Evolutionary conservation across 495 filamentous ascomycete genomes (phyloP).

Genomic region (Rusavskia elegans): DNA sequence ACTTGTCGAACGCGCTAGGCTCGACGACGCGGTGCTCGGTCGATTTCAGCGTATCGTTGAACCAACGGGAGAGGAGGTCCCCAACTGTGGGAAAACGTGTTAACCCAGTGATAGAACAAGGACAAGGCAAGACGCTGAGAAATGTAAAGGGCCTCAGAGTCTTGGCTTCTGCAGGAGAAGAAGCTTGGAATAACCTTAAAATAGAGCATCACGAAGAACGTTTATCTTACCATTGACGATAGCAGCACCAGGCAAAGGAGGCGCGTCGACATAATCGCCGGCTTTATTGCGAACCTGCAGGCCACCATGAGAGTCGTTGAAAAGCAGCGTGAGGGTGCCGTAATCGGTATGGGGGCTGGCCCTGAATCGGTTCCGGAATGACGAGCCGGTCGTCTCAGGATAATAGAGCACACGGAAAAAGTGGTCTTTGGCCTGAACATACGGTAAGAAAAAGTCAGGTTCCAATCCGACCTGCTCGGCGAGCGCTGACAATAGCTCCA

Average conservation of each 20-base stretch:
- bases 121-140: background rate
- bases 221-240: constrained; percentile 23
- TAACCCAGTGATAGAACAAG: background rate
- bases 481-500: constrained; percentile 12
- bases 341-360: constrained; percentile 26
- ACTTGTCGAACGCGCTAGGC: constrained; percentile 11
- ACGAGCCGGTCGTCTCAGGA: background rate
- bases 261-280: background rate
- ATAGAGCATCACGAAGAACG: background rate
- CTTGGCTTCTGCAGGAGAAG: background rate
- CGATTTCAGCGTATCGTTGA: constrained; percentile 24
- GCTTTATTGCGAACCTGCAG: constrained; percentile 9
- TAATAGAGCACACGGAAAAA: background rate
- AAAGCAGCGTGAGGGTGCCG: constrained; percentile 33
- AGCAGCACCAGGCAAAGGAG: constrained; percentile 18
- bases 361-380: background rate
- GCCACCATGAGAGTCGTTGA: constrained; percentile 34
- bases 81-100: background rate
- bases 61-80: constrained; percentile 9
- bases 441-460: background rate
- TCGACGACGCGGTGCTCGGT: constrained; percentile 29
- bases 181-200: no score
- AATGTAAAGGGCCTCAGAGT: no score
- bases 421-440: background rate
- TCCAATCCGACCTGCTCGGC: constrained; percentile 1